phyloP scores from a whole-genome alignment of 768 basidiomycete genomes.

The Termitomyces sp. region DNA sequence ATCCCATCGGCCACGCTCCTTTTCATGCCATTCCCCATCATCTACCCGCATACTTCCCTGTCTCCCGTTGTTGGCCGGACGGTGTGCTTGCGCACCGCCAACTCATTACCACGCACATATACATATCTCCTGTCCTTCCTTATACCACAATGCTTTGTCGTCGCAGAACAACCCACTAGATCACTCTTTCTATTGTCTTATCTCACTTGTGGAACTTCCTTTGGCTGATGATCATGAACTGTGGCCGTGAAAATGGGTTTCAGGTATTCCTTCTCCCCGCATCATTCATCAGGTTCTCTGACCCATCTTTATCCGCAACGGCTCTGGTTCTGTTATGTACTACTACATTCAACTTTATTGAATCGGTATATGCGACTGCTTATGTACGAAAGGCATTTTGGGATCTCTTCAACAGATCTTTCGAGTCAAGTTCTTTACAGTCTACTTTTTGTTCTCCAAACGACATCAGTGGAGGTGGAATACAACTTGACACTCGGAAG shows the following conservation, averaged over 20 bases:
- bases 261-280: not conserved
- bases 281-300: not conserved
- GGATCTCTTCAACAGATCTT: no score
- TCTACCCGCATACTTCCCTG: slow-evolving; percentile 11
- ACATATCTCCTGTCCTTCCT: slow-evolving; percentile 18
- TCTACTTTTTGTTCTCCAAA: no score
- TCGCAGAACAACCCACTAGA: slow-evolving; percentile 20
- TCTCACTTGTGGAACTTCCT: not conserved
- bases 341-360: no score
- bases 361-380: not conserved
- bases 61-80: slow-evolving; percentile 2
- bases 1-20: slow-evolving; percentile 15
- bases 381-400: not conserved
- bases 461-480: no score
- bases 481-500: no score
- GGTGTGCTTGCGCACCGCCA: slow-evolving; percentile 2
- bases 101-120: not conserved
- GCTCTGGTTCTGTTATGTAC: not conserved
- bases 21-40: slow-evolving; percentile 14
- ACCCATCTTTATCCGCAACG: not conserved
- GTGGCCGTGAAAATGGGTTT: not conserved
- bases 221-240: not conserved
- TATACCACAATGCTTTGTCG: slow-evolving; percentile 19
- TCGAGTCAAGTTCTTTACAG: no score
- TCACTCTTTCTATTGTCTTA: slow-evolving; percentile 14